phyloP scores from a whole-genome alignment of 331 rosid genomes.

The Rhamnella rubrinervis region DNA sequence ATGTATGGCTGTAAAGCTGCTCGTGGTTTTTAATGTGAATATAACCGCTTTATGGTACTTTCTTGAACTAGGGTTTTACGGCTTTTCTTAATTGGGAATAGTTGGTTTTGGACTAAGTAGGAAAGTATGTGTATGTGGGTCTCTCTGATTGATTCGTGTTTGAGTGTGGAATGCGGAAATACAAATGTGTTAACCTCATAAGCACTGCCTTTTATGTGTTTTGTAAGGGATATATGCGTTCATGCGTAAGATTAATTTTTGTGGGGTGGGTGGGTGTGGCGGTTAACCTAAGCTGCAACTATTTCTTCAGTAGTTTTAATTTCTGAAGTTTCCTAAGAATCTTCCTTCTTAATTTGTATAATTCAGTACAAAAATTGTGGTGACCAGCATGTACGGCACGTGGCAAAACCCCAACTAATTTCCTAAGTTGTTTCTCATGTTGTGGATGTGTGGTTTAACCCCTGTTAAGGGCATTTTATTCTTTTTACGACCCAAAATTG shows the following conservation, averaged over 20 bases:
- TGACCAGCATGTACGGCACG: constrained; percentile 9
- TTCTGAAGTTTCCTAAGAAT: constrained; percentile 14
- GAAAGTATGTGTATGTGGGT: neutral
- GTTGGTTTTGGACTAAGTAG: constrained; percentile 1
- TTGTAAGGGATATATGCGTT: neutral
- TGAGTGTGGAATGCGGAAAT: constrained; percentile 22
- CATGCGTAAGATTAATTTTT: neutral
- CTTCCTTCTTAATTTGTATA: neutral
- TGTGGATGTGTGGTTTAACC: neutral
- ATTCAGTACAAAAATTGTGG: neutral
- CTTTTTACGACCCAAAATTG: no score
- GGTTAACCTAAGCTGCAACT: constrained; percentile 49
- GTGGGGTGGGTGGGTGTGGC: constrained; percentile 51
- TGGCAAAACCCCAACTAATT: neutral
- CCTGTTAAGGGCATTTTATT: neutral
- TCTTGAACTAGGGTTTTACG: constrained; percentile 8
- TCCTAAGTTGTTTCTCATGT: no score
- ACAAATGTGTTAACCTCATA: neutral
- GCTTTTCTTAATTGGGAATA: neutral
- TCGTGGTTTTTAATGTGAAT: neutral
- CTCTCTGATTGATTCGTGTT: neutral
- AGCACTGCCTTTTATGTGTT: neutral
- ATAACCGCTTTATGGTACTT: neutral
- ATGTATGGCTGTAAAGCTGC: neutral
- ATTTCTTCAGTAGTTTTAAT: constrained; percentile 6